Conservation (phyloP, 2,329 filamentous ascomycete genomes). For the Drechslerella dactyloides region DNA sequence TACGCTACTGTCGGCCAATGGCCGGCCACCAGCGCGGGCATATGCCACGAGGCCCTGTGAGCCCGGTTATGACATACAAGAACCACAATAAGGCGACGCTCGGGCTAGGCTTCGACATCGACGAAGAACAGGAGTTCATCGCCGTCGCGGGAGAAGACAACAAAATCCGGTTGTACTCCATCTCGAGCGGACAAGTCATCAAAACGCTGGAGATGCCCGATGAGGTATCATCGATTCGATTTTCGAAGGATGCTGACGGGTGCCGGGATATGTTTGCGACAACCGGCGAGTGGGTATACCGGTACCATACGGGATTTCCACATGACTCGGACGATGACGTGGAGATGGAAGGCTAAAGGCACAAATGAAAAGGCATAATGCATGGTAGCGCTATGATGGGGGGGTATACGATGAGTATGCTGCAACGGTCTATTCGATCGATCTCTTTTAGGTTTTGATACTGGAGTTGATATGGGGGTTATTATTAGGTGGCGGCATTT, state of each 20-base stretch:
- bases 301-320: conserved; percentile 27
- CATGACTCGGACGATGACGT: conserved; percentile 23
- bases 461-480: conserved; percentile 32
- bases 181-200: conserved; percentile 31
- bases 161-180: conserved; percentile 41
- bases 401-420: background rate
- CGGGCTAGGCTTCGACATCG: conserved; percentile 37
- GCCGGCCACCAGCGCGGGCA: conserved; percentile 37
- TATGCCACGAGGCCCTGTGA: conserved; percentile 26
- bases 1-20: conserved; percentile 44
- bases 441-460: no score
- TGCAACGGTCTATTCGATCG: no score
- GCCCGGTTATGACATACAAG: conserved; percentile 31
- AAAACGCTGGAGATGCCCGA: conserved; percentile 39
- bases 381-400: background rate
- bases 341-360: conserved; percentile 30
- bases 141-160: conserved; percentile 38
- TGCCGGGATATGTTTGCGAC: conserved; percentile 34
- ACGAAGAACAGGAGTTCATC: conserved; percentile 30
- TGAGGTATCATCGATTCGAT: conserved; percentile 32
- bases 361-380: no score
- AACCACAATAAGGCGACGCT: conserved; percentile 40
- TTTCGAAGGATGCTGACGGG: conserved; percentile 39
- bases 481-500: conserved; percentile 13
- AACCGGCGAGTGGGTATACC: conserved; percentile 17